Evolutionary conservation across 2,329 filamentous ascomycete genomes (phyloP).

Genomic region (Fusarium sp.): DNA sequence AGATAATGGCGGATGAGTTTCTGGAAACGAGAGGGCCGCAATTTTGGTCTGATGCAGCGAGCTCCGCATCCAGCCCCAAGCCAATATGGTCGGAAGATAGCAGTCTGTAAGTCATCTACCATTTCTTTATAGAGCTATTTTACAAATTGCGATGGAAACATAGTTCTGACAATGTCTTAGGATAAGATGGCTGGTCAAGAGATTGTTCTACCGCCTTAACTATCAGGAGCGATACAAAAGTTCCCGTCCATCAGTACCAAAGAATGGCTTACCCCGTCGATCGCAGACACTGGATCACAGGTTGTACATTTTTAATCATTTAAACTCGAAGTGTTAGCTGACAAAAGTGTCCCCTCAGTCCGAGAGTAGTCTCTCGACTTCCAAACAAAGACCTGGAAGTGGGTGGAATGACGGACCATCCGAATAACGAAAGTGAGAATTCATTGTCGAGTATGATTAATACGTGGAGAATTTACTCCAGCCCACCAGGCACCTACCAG

Average conservation of each 20-base stretch:
- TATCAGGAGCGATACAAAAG: background rate
- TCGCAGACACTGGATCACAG: background rate
- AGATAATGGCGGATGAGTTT: background rate
- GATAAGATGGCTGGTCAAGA: background rate
- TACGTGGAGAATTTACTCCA: too few relatives aligned
- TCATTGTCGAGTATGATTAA: too few relatives aligned
- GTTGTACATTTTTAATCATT: rapidly evolving
- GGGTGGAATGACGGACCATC: background rate
- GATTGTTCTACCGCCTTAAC: slow-evolving; percentile 8
- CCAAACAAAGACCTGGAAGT: background rate
- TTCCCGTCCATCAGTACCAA: background rate
- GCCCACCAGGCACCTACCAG: background rate
- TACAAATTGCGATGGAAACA: background rate
- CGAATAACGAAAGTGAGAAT: background rate
- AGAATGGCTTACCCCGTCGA: background rate
- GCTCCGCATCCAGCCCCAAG: background rate
- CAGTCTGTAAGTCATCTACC: background rate
- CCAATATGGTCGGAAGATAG: background rate
- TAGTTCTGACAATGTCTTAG: background rate
- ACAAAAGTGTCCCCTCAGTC: background rate
- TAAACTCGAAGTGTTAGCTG: rapidly evolving
- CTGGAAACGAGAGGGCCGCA: background rate
- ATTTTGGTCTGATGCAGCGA: slow-evolving; percentile 1
- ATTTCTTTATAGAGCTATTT: rapidly evolving
- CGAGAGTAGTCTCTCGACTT: rapidly evolving